These are phyloP conservation scores for Excoecaria agallocha DNA, from an alignment of 345 rosid species.

Conservation along the genomic window DNA sequence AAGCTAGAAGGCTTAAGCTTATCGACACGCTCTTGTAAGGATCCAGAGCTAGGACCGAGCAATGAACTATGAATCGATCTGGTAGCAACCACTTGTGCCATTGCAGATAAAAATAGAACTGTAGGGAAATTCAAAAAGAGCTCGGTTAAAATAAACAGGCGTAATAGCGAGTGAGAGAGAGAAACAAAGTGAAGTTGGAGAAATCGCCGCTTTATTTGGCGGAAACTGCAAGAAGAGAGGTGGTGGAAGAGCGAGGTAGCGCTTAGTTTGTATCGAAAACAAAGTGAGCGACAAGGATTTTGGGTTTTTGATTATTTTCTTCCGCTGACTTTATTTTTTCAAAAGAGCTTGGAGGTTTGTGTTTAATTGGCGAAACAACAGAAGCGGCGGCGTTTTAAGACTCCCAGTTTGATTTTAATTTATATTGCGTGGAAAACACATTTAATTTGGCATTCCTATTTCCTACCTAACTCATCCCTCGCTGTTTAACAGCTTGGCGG, in stretches of 20 bases:
- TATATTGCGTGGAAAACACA: too few relatives aligned
- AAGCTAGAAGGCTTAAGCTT: constrained; percentile 55
- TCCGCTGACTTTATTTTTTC: background rate
- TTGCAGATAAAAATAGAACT: constrained; percentile 16
- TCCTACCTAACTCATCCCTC: too few relatives aligned
- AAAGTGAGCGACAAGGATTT: background rate
- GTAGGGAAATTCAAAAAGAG: constrained; percentile 1
- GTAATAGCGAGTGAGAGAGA: constrained; percentile 6
- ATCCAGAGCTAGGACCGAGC: constrained; percentile 42
- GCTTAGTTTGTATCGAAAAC: constrained; percentile 65
- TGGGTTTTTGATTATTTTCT: background rate
- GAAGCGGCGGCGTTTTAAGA: constrained; percentile 4
- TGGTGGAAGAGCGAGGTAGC: constrained; percentile 3
- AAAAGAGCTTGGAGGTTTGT: background rate
- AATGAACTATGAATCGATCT: constrained; percentile 57
- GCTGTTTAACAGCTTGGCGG: too few relatives aligned
- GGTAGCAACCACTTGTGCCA: constrained; percentile 82
- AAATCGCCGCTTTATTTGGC: constrained; percentile 55
- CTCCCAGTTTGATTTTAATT: background rate
- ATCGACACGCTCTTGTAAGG: constrained; percentile 42
- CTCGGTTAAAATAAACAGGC: background rate
- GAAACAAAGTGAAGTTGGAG: constrained; percentile 28
- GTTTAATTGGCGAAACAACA: background rate
- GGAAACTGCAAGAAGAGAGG: constrained; percentile 27
- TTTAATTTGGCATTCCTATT: too few relatives aligned